phyloP scores from a whole-genome alignment of 192 early-diverging fungal genomes.

The Kappamyces sp. region DNA sequence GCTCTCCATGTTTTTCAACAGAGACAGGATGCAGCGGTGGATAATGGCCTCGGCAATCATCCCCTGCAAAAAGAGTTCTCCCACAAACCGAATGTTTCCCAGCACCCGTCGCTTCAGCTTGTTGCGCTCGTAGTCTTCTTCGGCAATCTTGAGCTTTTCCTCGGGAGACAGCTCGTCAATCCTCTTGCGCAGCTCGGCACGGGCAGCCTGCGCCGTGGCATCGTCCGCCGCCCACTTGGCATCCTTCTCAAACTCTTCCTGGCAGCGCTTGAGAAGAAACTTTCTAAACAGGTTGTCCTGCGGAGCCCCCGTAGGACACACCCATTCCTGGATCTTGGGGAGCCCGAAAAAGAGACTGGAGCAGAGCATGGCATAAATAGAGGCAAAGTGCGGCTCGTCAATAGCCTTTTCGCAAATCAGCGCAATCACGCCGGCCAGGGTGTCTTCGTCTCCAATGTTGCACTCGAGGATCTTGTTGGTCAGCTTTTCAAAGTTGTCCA shows the following conservation, averaged over 20 bases:
- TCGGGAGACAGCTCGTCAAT: slow-evolving; percentile 61
- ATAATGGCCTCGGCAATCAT: slow-evolving; percentile 96
- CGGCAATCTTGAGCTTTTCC: slow-evolving; percentile 49
- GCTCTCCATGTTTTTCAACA: slow-evolving; percentile 62
- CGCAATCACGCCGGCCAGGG: slow-evolving; percentile 76
- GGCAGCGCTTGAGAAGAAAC: slow-evolving; percentile 87
- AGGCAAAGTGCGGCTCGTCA: slow-evolving; percentile 86
- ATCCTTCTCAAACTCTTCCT: slow-evolving; percentile 88
- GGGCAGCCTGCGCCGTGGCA: slow-evolving; percentile 20
- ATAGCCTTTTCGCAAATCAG: slow-evolving; percentile 93
- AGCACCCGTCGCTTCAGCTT: slow-evolving; percentile 94
- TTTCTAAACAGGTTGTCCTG: slow-evolving; percentile 81
- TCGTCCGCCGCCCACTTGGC: slow-evolving; percentile 67
- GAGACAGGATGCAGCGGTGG: slow-evolving; percentile 76
- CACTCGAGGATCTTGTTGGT: slow-evolving; percentile 74
- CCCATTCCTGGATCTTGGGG: slow-evolving; percentile 49
- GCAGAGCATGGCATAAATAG: slow-evolving; percentile 87
- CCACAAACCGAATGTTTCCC: slow-evolving; percentile 89
- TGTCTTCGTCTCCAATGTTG: slow-evolving; percentile 63
- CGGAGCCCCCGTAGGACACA: slow-evolving; percentile 49
- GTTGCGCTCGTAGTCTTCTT: slow-evolving; percentile 66
- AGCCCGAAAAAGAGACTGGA: slow-evolving; percentile 54
- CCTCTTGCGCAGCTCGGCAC: slow-evolving; percentile 27
- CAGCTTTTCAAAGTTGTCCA: slow-evolving; percentile 89
- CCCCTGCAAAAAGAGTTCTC: slow-evolving; percentile 85